phyloP scores from a whole-genome alignment of 768 basidiomycete species.

The Lepiota brunneoincarnata region DNA sequence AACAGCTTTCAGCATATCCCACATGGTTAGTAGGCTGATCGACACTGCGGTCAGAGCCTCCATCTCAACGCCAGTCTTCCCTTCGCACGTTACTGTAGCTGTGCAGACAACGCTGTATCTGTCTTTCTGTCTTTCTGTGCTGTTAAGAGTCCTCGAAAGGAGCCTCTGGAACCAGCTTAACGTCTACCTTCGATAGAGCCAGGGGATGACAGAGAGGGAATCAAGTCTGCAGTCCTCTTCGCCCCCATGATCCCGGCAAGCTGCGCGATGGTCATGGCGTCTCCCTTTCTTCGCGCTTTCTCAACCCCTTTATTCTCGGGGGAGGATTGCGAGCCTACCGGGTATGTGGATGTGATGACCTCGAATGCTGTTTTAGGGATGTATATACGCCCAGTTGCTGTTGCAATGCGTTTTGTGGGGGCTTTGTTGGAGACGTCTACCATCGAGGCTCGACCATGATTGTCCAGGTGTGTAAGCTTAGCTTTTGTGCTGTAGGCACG shows the following conservation, averaged over 20 bases:
- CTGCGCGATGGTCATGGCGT: constrained; percentile 73
- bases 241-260: constrained; percentile 86
- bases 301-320: constrained; percentile 32
- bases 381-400: constrained; percentile 69
- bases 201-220: constrained; percentile 89
- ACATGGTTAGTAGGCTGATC: constrained; percentile 75
- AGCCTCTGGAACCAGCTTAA: constrained; percentile 52
- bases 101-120: constrained; percentile 56
- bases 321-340: constrained; percentile 13
- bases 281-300: constrained; percentile 64
- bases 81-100: constrained; percentile 72
- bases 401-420: constrained; percentile 64
- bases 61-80: constrained; percentile 90
- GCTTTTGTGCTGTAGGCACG: constrained; percentile 24
- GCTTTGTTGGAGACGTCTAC: constrained; percentile 74
- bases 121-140: constrained; percentile 1
- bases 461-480: constrained; percentile 70
- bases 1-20: constrained; percentile 93
- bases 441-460: constrained; percentile 72
- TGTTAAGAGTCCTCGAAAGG: constrained; percentile 3
- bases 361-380: constrained; percentile 65
- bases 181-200: constrained; percentile 65
- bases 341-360: constrained; percentile 48
- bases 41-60: constrained; percentile 88
- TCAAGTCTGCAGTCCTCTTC: constrained; percentile 79